Base-by-base conservation (phyloP, 2,329 filamentous ascomycete species). In the Coniochaeta prunicola region DNA sequence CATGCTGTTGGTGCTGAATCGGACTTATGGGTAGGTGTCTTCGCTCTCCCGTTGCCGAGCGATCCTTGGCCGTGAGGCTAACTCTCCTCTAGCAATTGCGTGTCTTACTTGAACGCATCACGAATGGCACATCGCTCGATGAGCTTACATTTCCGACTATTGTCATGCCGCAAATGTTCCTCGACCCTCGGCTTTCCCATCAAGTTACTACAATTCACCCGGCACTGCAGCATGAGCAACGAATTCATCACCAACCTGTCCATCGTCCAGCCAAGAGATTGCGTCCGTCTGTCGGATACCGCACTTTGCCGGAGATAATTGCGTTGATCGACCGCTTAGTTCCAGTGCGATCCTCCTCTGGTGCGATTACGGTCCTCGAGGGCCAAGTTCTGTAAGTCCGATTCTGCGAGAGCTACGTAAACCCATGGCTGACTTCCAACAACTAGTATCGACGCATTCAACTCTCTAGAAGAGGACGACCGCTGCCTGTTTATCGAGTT, bases 401-500 rank as follows among this genome's bases (percentile, higher is more conserved):
- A 36, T 10, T n/a, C 30, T 8, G 13, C 12, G 4, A 5, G 7
- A 8, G 19, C 19, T 19, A 45, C 5, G 19, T 6, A 21, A 24
- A 31, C 38, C n/a, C 6, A 36, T 19, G 21, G 15, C 24, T 28
- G n/a, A 28, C 9, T n/a, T 8, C n/a, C n/a, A n/a, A n/a, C 45
- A 28, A 15, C 2, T 50, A 50, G 33, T 21, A 64, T 63, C 7
- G 42, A 56, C 21, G 53, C 55, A 15, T 70, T 70, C 56, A 53
- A 61, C 8, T 8, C 57, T 8, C 59, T 67, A 19, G 56, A 59
- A 24, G 64, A 64, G n/a, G 58, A 62, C 15, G 57, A 60, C 8
- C 65, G 66, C 42, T 70, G 67, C 56, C 59, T 61, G 15, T 50
- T 66, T 8, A 62, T 71, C 33, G 65, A 83, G 38, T 68, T 80